These are phyloP conservation scores for Actinomortierella wolfii DNA, from an alignment of 371 early-diverging fungal species.

Conservation along the genomic window DNA sequence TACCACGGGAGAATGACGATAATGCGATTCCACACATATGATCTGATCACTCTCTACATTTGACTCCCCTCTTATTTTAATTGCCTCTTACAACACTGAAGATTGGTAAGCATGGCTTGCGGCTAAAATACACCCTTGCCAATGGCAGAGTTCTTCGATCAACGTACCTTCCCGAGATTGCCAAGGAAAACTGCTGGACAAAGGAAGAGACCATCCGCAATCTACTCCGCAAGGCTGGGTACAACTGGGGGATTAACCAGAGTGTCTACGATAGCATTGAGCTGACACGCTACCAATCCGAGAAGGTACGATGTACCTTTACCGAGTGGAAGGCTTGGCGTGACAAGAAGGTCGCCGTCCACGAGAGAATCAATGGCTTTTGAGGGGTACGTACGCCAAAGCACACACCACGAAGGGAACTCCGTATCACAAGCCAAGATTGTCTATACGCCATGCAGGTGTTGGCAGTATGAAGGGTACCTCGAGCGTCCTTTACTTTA, in stretches of 20 bases:
- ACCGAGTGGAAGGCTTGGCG: too few relatives aligned
- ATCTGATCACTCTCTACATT: too few relatives aligned
- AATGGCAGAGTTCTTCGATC: constrained; percentile 68
- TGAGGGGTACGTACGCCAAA: too few relatives aligned
- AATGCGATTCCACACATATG: too few relatives aligned
- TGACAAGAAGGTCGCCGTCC: too few relatives aligned
- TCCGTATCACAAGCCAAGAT: too few relatives aligned
- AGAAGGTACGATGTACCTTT: constrained; percentile 51
- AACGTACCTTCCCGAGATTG: constrained; percentile 93
- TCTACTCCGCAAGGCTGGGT: constrained; percentile 87
- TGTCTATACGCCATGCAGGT: too few relatives aligned
- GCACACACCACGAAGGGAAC: too few relatives aligned
- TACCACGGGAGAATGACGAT: too few relatives aligned
- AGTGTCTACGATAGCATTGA: constrained; percentile 55
- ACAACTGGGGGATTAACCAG: constrained; percentile 61
- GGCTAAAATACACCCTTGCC: constrained; percentile 77
- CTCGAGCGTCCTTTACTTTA: too few relatives aligned
- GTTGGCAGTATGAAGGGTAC: too few relatives aligned
- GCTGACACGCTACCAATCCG: constrained; percentile 85
- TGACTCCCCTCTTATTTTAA: not conserved
- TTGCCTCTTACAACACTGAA: constrained; percentile 10
- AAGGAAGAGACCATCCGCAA: constrained; percentile 84
- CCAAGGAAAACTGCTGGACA: constrained; percentile 78
- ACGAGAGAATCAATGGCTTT: too few relatives aligned
- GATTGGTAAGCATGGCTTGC: constrained; percentile 89